Base-by-base conservation (phyloP, 768 basidiomycete genomes). In the Gelatoporia subvermispora region DNA sequence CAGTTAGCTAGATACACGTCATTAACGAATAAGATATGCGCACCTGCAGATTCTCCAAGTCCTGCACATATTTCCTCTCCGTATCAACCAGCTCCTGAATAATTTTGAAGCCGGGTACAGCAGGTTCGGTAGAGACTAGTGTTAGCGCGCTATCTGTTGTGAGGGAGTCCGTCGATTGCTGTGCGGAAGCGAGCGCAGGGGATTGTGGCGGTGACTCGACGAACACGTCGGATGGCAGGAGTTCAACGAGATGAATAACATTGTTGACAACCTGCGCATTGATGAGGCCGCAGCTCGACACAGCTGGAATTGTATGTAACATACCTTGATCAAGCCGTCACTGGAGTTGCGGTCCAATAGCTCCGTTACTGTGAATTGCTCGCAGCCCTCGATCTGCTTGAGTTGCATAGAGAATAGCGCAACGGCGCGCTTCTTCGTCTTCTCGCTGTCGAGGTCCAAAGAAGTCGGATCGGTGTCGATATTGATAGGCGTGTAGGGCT, bases 1-100 rank as follows among this genome's bases (percentile, higher is more conserved):
- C 54, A 59, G 50, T 44, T 10, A 40, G 24, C 8, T 16, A n/a
- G n/a, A n/a, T n/a, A 47, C 16, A 37, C 40, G 20, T 39, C 24
- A 48, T 20, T 20, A 43, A n/a, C 39, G 47, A 38, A 20, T 3
- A 18, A 35, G 22, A 35, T 18, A 42, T 47, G 63, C 84, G 60
- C 56, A 92, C 93, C 80, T 95, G 93, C 77, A 98, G 88, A 60
- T 93, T 84, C 66, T 96, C 93, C 54, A 99, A 73, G 69, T 98
- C 96, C 67, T 91, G 87, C 4, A 98, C 95, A 65, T 92, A 98
- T 70, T 93, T 93, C 57, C 91, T 84, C 67, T 99, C 96, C 0
- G 93, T 97, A 66, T 91, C 88, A 41, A 98, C 80, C 57, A 97
- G 82, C 68, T 99, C 96, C 60, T 79, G 78, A 51, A 93, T 78